Percentiles rank a stretch among this genome's conserved stretches.
Conservation (phyloP, 768 basidiomycete genomes). For the Boletus vermiculosoides region DNA sequence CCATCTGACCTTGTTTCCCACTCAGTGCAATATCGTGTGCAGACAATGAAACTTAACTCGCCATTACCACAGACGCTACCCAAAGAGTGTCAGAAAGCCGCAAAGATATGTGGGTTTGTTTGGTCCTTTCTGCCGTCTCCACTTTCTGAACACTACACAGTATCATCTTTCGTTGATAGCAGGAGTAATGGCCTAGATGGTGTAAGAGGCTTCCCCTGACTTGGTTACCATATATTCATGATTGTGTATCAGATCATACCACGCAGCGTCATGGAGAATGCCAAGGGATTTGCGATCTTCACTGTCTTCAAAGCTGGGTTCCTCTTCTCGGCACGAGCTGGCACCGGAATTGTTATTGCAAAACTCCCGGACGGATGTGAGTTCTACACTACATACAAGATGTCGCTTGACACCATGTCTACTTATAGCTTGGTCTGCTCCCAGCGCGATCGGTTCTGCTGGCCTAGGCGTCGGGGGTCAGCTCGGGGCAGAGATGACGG, state of each 20-base stretch:
- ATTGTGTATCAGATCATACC: conserved; percentile 48
- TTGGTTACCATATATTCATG: neutral
- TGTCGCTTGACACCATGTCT: neutral
- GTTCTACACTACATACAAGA: conserved; percentile 29
- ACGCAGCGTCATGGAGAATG: conserved; percentile 51
- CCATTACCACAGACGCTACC: conserved; percentile 56
- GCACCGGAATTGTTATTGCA: conserved; percentile 88
- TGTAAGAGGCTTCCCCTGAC: conserved; percentile 34
- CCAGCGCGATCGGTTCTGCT: conserved; percentile 91
- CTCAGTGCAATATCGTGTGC: neutral
- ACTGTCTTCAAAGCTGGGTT: conserved; percentile 76
- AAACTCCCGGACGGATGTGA: conserved; percentile 75
- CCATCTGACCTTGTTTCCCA: neutral
- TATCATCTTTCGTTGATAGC: conserved; percentile 80
- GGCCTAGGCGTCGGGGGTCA: conserved; percentile 88
- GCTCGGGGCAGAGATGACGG: conserved; percentile 83
- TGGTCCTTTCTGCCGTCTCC: neutral
- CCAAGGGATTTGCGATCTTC: conserved; percentile 85
- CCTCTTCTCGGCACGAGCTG: conserved; percentile 72
- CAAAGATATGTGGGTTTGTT: conserved; percentile 73
- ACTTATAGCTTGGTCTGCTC: conserved; percentile 93
- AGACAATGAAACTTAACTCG: conserved; percentile 47
- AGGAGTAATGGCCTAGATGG: conserved; percentile 85
- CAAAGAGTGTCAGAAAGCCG: conserved; percentile 85
- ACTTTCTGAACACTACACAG: conserved; percentile 37